Conservation (phyloP, 371 early-diverging fungal genomes). For the Choanephora cucurbitarum region DNA sequence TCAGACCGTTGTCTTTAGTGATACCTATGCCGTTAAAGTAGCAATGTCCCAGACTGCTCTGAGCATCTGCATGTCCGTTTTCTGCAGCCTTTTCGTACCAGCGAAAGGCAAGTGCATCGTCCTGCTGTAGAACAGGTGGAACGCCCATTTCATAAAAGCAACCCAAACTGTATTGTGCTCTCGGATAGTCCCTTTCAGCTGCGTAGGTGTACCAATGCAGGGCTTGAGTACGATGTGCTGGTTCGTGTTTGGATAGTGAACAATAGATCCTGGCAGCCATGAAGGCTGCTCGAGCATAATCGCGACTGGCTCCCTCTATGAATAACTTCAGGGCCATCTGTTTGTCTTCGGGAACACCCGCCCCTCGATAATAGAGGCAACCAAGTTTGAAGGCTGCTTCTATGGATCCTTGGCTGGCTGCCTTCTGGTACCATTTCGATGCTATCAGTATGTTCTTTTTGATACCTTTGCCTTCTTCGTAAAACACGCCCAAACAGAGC, state of each 20-base stretch:
- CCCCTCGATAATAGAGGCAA: neutral
- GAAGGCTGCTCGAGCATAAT: no score
- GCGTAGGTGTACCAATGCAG: neutral
- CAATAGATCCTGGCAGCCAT: no score
- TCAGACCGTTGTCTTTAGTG: neutral
- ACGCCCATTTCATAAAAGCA: neutral
- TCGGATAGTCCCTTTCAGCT: neutral
- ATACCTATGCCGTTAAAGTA: neutral
- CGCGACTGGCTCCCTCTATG: neutral
- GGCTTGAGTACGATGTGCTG: neutral
- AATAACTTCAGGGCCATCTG: neutral
- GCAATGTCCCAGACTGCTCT: neutral
- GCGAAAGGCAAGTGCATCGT: neutral
- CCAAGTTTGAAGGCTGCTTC: neutral
- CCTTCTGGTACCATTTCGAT: neutral
- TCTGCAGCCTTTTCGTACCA: slow-evolving; percentile 1
- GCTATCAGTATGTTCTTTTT: neutral
- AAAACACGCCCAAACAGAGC: neutral
- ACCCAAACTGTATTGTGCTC: neutral
- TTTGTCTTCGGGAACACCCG: neutral
- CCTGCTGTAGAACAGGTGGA: neutral
- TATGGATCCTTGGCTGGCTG: neutral
- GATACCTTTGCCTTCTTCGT: neutral
- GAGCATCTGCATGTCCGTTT: neutral
- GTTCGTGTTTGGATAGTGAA: neutral